Conservation (phyloP, 495 filamentous ascomycete species). For the Stereocaulon alpinum region DNA sequence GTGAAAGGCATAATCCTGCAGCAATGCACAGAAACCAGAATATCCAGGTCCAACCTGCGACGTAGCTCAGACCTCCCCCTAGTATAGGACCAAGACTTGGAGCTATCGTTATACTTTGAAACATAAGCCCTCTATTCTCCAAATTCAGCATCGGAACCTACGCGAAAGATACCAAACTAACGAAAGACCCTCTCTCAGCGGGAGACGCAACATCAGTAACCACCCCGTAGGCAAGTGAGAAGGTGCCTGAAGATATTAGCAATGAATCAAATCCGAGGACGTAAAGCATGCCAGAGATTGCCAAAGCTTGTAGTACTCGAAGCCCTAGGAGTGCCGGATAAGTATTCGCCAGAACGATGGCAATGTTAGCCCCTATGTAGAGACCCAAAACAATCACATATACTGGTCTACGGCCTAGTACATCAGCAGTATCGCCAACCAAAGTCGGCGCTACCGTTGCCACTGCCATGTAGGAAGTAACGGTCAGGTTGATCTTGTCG, state of each 20-base stretch:
- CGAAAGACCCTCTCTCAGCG: conserved; percentile 22
- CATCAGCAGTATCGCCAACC: conserved; percentile 52
- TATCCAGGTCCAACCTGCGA: conserved; percentile 54
- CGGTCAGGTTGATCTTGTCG: conserved; percentile 30
- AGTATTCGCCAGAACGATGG: conserved; percentile 47
- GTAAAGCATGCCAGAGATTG: conserved; percentile 33
- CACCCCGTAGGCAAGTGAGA: conserved; percentile 22
- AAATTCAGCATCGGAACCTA: not conserved
- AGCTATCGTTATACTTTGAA: conserved; percentile 13
- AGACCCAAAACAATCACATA: conserved; percentile 48
- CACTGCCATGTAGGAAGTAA: conserved; percentile 47
- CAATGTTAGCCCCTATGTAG: conserved; percentile 53
- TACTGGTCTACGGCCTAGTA: conserved; percentile 49
- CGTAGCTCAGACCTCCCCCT: conserved; percentile 31
- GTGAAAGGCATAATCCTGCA: conserved; percentile 30
- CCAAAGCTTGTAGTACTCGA: conserved; percentile 53
- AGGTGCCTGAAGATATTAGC: conserved; percentile 15
- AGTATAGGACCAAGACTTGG: conserved; percentile 33
- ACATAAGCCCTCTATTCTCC: conserved; percentile 5
- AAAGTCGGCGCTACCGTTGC: conserved; percentile 51
- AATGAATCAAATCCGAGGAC: not conserved
- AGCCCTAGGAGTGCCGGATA: conserved; percentile 53
- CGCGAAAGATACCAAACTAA: conserved; percentile 20
- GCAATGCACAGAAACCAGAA: conserved; percentile 67
- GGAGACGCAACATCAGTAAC: conserved; percentile 19